Evolutionary conservation across 139 green algal genomes (phyloP), one percentile per base, ranked within the genome.

Genomic region (Picochlorum sp.): DNA sequence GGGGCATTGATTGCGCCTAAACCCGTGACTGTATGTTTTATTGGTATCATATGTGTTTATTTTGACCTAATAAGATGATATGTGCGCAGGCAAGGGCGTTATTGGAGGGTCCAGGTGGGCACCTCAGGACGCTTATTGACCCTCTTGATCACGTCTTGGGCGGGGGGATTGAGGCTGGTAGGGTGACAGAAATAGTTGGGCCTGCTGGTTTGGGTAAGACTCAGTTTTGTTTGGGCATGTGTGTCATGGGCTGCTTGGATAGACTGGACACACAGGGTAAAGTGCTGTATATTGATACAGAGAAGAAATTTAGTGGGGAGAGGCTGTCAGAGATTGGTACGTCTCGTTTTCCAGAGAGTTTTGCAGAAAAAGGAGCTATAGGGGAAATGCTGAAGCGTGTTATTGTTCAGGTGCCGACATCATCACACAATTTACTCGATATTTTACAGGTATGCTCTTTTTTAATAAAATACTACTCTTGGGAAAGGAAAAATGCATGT

Each of bases 261-360:
- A 24, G 68, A 9, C n/a, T 38, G 2, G 26, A 52, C 32, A 61
- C 66, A 28, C 45, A 51, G 4, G 70, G 61, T 4, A 62, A 46
- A 2, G 74, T 86, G 3, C 57, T 87, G 14, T 92, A 89, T 64
- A 78, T 92, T 14, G 85, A 94, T 71, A 90, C 87, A 4, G 87
- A 94, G 64, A 77, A 74, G 4, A 89, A 88, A 71, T 94, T 91
- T 70, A 88, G 65, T 44, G 52, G 65, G 24, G 28, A 65, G 20
- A 21, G 69, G 20, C 51, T 88, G 24, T 44, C 47, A 15, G 64
- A 88, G 60, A 88, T 88, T 51, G 82, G 71, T 8, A 18, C 34
- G 4, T 34, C 49, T 20, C 66, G 74, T 14, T 83, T 84, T 60
- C 77, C 81, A 11, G 49, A 76, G 0, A 15, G 28, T 1, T 77